Conservation (phyloP, 139 green algal genomes). For the Chlamydomonas sp. region DNA sequence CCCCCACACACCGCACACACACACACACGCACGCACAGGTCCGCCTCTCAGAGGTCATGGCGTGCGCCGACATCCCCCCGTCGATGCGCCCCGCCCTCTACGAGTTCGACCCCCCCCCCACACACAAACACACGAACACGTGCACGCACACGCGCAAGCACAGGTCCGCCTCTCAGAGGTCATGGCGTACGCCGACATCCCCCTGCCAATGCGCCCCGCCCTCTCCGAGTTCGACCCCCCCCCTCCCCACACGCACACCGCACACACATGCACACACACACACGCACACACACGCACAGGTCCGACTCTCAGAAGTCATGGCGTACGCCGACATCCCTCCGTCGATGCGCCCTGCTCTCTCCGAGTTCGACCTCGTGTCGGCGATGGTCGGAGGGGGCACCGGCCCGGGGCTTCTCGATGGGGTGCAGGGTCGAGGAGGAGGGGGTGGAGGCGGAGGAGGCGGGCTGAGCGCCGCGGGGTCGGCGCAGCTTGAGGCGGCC, state of each 20-base stretch:
- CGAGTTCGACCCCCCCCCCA: constrained; percentile 29
- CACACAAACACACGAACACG: too few relatives aligned
- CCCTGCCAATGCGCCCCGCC: constrained; percentile 45
- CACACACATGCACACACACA: too few relatives aligned
- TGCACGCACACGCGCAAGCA: too few relatives aligned
- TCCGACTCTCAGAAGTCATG: constrained; percentile 50
- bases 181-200: constrained; percentile 54
- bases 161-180: constrained; percentile 46
- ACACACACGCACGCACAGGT: too few relatives aligned
- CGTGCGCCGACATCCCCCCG: constrained; percentile 50
- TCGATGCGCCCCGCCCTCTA: constrained; percentile 46
- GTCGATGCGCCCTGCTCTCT: constrained; percentile 47
- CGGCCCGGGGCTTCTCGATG: too few relatives aligned
- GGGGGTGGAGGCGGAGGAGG: constrained; percentile 1
- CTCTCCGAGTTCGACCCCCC: constrained; percentile 36
- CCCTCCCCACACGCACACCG: too few relatives aligned
- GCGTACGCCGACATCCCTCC: constrained; percentile 55
- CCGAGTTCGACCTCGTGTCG: constrained; percentile 31
- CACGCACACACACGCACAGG: too few relatives aligned
- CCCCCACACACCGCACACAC: too few relatives aligned
- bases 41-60: constrained; percentile 50
- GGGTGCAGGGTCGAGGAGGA: not conserved
- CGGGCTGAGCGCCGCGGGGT: constrained; percentile 2
- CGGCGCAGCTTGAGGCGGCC: constrained; percentile 36
- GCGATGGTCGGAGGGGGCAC: constrained; percentile 2